Base-by-base conservation (phyloP, 768 basidiomycete species). In the Lactarius deliciosus region DNA sequence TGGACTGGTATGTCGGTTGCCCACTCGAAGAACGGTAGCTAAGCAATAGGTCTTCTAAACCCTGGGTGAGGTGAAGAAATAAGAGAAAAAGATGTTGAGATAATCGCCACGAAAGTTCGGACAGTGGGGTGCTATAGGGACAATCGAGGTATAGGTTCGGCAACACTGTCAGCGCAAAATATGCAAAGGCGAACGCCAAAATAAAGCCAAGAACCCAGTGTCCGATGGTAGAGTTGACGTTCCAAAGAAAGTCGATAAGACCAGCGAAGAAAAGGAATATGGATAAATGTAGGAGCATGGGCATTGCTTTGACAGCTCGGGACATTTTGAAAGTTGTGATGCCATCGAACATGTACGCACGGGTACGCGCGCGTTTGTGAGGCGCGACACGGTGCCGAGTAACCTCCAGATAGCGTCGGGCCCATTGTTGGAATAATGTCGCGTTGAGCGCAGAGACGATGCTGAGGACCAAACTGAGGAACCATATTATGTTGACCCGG, bases 401-500 rank as follows among this genome's bases (percentile, higher is more conserved):
- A 16, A 61, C 7, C 10, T 61, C 32, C 3, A 61, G 18, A 28
- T 61, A 41, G 16, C 41, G 41, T 41, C 41, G 41, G 16, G 41
- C 0, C 41, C 41, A 41, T 41, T 41, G 41, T 30, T 61, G 60
- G 18, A 61, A 25, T n/a, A 61, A n/a, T 10, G 41, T 45, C 16
- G 41, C 41, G 16, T 18, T 18, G 41, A n/a, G 41, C n/a, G 32
- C n/a, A 20, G 34, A 61, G 60, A 15, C 16, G 36, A 32, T 16
- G 16, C 41, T 41, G 41, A 41, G 16, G 41, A 41, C 41, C 16
- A 41, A 41, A 18, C 41, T 41, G 45, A 55, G 30, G 47, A 63
- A 57, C 61, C 61, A 63, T 10, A 63, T 16, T 8, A 55, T 34
- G 41, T 63, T 63, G 28, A 63, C 50, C 47, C 40, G 15, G 38